These are phyloP conservation scores for Picochlorum costavermella DNA, from an alignment of 139 green algal genomes.

Conservation along the genomic window DNA sequence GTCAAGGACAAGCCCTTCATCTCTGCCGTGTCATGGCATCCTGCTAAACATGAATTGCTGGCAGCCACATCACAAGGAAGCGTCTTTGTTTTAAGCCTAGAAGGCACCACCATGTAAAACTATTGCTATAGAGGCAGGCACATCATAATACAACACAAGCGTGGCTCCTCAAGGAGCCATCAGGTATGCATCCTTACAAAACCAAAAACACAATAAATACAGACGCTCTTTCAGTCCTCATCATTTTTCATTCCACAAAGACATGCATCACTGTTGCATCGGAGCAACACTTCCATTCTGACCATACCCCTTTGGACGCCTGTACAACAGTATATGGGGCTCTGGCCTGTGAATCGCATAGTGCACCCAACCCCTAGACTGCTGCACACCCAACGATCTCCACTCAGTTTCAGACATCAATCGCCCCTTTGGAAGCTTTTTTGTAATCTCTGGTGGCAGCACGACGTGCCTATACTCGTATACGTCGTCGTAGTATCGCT, in stretches of 20 bases:
- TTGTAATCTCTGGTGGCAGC: conserved; percentile 80
- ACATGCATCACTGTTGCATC: too few species aligned
- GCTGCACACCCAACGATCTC: conserved; percentile 89
- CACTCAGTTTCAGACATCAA: conserved; percentile 92
- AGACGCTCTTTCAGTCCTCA: too few species aligned
- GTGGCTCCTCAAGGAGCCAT: too few species aligned
- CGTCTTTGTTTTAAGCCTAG: conserved; percentile 46
- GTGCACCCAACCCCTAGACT: conserved; percentile 92
- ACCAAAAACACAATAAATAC: too few species aligned
- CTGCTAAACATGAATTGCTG: conserved; percentile 38
- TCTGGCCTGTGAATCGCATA: conserved; percentile 95
- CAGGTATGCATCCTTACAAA: too few species aligned
- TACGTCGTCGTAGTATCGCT: conserved; percentile 96
- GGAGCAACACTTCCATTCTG: conserved; percentile 7
- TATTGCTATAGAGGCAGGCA: too few species aligned
- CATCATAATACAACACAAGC: too few species aligned
- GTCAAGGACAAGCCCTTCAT: conserved; percentile 48
- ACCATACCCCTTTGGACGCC: conserved; percentile 41
- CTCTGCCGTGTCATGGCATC: conserved; percentile 57
- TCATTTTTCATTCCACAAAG: too few species aligned
- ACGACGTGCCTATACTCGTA: conserved; percentile 94
- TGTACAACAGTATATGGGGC: conserved; percentile 97
- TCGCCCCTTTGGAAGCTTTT: conserved; percentile 79
- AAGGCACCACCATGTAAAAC: conserved; percentile 4
- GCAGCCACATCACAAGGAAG: conserved; percentile 57